Percentiles rank a stretch among this genome's conserved stretches.
Evolutionary conservation across 2,329 filamentous ascomycete genomes (phyloP).

Genomic region (Alternaria gansuensis): DNA sequence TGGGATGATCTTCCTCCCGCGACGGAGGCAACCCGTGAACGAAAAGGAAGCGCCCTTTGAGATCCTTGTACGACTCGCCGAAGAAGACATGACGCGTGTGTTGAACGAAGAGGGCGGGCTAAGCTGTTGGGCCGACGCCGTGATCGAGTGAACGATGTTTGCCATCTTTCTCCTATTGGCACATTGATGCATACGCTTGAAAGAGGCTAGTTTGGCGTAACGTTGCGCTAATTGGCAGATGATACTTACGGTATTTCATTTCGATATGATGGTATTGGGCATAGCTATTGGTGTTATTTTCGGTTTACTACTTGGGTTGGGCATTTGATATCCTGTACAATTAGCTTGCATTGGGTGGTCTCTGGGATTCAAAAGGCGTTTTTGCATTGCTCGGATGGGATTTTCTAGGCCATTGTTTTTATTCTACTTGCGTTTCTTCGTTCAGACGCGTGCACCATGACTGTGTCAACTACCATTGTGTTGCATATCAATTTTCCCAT

Average conservation of each 20-base stretch:
- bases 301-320: constrained; percentile 31
- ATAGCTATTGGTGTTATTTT: constrained; percentile 32
- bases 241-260: constrained; percentile 17
- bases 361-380: constrained; percentile 1
- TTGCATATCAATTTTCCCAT: neutral
- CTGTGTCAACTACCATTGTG: neutral
- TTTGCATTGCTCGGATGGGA: neutral
- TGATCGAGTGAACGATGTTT: constrained; percentile 30
- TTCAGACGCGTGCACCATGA: neutral
- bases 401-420: neutral
- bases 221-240: constrained; percentile 27
- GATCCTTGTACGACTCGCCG: constrained; percentile 45
- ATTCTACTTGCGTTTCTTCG: neutral
- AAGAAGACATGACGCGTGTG: constrained; percentile 47
- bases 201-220: constrained; percentile 23
- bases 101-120: constrained; percentile 43
- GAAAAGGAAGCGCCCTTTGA: constrained; percentile 47
- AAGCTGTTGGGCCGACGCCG: constrained; percentile 40
- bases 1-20: constrained; percentile 49
- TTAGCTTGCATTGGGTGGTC: constrained; percentile 27
- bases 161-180: constrained; percentile 2
- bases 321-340: constrained; percentile 52
- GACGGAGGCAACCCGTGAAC: constrained; percentile 35
- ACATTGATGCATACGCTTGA: constrained; percentile 15
- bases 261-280: constrained; percentile 24